Evolutionary conservation across 2,329 filamentous ascomycete genomes (phyloP).

Genomic region (Gremmenia infestans): DNA sequence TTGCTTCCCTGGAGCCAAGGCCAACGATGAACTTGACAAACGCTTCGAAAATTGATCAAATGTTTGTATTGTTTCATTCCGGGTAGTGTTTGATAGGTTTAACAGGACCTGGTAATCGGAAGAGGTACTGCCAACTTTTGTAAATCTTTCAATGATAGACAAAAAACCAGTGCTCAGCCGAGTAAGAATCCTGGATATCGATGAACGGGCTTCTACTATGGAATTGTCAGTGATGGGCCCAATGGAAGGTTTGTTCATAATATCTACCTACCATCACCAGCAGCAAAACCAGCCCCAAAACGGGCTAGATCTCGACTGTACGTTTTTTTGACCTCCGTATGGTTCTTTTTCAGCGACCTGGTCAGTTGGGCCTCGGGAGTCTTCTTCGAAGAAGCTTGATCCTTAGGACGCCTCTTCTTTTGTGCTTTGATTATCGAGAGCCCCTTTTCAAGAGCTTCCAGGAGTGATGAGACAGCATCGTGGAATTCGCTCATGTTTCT

Average conservation of each 20-base stretch:
- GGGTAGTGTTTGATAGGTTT: conserved; percentile 43
- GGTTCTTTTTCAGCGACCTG: conserved; percentile 26
- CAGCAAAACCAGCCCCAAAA: conserved; percentile 39
- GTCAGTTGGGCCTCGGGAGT: conserved; percentile 37
- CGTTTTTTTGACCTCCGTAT: conserved; percentile 35
- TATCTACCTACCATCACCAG: conserved; percentile 42
- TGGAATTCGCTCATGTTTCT: conserved; percentile 38
- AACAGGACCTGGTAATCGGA: conserved; percentile 44
- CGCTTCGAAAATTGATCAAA: conserved; percentile 43
- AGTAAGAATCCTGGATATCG: conserved; percentile 35
- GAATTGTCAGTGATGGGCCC: conserved; percentile 2
- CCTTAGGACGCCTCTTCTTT: conserved; percentile 22
- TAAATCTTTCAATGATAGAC: conserved; percentile 36
- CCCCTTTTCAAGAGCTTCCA: conserved; percentile 41
- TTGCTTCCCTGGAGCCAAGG: conserved; percentile 1
- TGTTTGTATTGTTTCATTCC: conserved; percentile 43
- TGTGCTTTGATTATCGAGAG: conserved; percentile 36
- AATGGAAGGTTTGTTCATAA: neutral
- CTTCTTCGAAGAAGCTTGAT: conserved; percentile 31
- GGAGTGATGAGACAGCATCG: conserved; percentile 39
- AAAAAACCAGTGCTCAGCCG: conserved; percentile 40
- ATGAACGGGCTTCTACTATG: conserved; percentile 26
- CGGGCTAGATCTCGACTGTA: conserved; percentile 40
- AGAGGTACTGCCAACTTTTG: conserved; percentile 29
- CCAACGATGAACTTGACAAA: conserved; percentile 27